Evolutionary conservation across 345 rosid species (phyloP).

Genomic region (Rhodomyrtus tomentosa): DNA sequence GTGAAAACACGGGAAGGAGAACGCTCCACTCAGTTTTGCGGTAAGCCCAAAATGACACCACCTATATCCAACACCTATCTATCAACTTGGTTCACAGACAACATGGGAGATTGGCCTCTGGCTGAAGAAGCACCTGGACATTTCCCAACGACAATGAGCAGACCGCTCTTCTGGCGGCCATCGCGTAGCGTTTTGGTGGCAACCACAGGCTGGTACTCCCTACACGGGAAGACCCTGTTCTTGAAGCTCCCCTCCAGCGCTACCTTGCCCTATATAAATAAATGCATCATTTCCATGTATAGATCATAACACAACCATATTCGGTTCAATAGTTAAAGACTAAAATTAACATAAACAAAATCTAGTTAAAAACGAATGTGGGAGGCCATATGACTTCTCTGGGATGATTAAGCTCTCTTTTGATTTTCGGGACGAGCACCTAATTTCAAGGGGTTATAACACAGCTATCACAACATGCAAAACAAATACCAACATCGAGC

Average conservation of each 20-base stretch:
- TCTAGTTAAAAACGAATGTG: not conserved
- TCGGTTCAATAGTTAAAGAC: too few species aligned
- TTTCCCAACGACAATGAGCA: not conserved
- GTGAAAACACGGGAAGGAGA: not conserved
- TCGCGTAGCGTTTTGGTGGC: not conserved
- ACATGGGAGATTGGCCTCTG: not conserved
- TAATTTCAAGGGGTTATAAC: not conserved
- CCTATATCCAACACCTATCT: not conserved
- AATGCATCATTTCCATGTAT: not conserved
- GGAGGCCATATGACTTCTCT: not conserved
- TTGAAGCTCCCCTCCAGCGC: not conserved
- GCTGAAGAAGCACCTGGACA: not conserved
- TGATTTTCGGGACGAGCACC: not conserved
- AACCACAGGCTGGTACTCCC: not conserved
- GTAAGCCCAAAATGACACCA: too few species aligned
- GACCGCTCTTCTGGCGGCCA: not conserved
- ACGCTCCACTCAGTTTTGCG: too few species aligned
- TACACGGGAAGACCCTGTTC: conserved; percentile 1
- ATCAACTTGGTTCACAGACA: not conserved
- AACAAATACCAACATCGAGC: not conserved
- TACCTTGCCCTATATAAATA: not conserved
- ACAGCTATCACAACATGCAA: not conserved
- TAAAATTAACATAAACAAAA: not conserved
- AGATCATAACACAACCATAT: not conserved
- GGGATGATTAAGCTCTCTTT: not conserved